Percentiles rank a stretch among this genome's conserved stretches.
These are phyloP conservation scores for Scheffersomyces illinoinensis DNA, from an alignment of 1,139 yeast species.

Conservation along the genomic window DNA sequence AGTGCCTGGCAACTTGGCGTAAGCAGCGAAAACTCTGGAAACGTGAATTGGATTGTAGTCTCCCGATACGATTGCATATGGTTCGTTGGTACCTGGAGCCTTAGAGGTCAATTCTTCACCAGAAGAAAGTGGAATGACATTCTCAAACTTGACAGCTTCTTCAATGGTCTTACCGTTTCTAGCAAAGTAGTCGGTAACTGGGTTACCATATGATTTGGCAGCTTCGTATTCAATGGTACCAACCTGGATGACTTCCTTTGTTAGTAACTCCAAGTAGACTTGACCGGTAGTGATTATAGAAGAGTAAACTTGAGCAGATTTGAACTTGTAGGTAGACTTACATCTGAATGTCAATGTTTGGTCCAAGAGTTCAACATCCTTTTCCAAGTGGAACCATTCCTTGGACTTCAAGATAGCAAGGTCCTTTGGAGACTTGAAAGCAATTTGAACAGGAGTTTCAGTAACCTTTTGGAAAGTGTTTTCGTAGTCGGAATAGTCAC, in stretches of 20 bases:
- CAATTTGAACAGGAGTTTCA: constrained; percentile 85
- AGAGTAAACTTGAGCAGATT: constrained; percentile 72
- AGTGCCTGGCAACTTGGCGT: constrained; percentile 94
- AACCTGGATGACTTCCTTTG: constrained; percentile 86
- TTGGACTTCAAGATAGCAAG: constrained; percentile 91
- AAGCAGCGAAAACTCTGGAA: constrained; percentile 88
- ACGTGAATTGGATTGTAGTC: constrained; percentile 99
- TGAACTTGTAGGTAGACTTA: constrained; percentile 80
- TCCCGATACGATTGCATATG: constrained; percentile 96
- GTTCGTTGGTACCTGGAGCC: constrained; percentile 87
- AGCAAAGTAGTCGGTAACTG: constrained; percentile 88
- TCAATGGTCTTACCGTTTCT: constrained; percentile 94
- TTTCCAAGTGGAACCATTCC: constrained; percentile 94
- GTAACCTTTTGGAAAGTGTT: constrained; percentile 88
- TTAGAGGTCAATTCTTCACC: constrained; percentile 71
- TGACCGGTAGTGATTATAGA: constrained; percentile 84
- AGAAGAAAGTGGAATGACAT: constrained; percentile 83
- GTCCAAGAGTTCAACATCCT: constrained; percentile 69
- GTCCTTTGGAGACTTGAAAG: constrained; percentile 76
- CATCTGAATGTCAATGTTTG: constrained; percentile 88
- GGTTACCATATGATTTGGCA: constrained; percentile 93
- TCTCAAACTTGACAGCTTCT: constrained; percentile 89
- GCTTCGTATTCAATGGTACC: constrained; percentile 90
- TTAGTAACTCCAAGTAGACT: constrained; percentile 84
- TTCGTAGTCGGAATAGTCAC: constrained; percentile 80